Conservation (phyloP, 371 early-diverging fungal species). For the Mortierella sp. region DNA sequence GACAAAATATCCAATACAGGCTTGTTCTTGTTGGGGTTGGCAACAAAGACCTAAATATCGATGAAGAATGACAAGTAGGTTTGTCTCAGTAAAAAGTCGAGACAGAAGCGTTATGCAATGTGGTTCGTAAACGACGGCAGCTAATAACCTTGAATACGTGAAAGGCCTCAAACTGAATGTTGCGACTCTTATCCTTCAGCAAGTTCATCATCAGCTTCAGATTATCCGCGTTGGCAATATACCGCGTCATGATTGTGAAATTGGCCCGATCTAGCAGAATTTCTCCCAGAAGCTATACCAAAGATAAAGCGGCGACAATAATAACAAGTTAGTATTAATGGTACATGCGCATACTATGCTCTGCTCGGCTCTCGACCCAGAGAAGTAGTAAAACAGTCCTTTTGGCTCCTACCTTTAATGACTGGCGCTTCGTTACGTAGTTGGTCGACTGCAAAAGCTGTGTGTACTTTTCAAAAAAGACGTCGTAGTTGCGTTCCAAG, state of each 20-base stretch:
- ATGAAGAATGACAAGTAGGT: neutral
- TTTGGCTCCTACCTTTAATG: slow-evolving; percentile 83
- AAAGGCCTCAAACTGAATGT: slow-evolving; percentile 99
- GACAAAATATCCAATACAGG: slow-evolving; percentile 91
- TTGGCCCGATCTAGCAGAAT: slow-evolving; percentile 95
- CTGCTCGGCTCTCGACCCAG: no score
- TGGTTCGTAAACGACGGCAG: no score
- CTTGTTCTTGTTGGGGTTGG: slow-evolving; percentile 96
- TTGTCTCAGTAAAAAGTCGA: no score
- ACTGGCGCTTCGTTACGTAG: slow-evolving; percentile 98
- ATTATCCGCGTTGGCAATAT: slow-evolving; percentile 93
- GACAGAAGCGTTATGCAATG: no score
- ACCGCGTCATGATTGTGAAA: slow-evolving; percentile 94
- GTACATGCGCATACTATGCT: no score
- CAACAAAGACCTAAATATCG: slow-evolving; percentile 89
- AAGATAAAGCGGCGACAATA: neutral
- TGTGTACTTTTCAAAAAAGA: slow-evolving; percentile 93
- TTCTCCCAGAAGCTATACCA: slow-evolving; percentile 90
- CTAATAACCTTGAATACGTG: slow-evolving; percentile 96
- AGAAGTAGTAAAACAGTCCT: neutral
- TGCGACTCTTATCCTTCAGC: slow-evolving; percentile 92
- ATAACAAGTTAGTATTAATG: slow-evolving; percentile 1
- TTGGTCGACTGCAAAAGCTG: slow-evolving; percentile 88
- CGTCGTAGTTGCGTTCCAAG: slow-evolving; percentile 89
- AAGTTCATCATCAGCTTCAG: slow-evolving; percentile 98